Evolutionary conservation across 371 early-diverging fungal species (phyloP).

Genomic region (Globomyces sp.): DNA sequence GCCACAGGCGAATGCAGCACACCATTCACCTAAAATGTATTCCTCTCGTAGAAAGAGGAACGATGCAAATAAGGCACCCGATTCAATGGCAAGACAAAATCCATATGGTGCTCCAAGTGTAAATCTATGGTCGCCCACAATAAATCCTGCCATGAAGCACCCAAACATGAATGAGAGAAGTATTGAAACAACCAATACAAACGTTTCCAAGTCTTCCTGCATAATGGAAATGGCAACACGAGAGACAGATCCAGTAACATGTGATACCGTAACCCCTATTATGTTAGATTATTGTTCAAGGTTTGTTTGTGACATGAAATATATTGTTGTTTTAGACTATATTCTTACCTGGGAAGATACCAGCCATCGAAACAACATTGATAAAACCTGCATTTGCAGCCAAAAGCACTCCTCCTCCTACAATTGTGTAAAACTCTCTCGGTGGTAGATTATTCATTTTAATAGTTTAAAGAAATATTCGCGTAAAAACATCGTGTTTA

Average conservation of each 20-base stretch:
- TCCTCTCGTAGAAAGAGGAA: constrained; percentile 40
- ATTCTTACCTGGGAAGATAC: constrained; percentile 34
- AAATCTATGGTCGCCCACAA: constrained; percentile 56
- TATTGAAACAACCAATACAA: constrained; percentile 40
- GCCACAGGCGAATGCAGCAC: constrained; percentile 54
- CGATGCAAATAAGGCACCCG: constrained; percentile 36
- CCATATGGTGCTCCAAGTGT: constrained; percentile 48
- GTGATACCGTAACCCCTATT: constrained; percentile 46
- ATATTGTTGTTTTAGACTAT: background rate
- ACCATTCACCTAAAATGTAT: constrained; percentile 47
- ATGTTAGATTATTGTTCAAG: background rate
- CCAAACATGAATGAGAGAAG: constrained; percentile 49
- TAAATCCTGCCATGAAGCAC: constrained; percentile 43
- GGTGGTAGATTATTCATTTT: constrained; percentile 47
- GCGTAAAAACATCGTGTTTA: too few relatives aligned
- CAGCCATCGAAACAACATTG: constrained; percentile 53
- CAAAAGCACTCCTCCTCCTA: constrained; percentile 49
- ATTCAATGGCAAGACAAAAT: constrained; percentile 41
- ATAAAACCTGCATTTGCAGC: constrained; percentile 55
- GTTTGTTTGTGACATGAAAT: background rate
- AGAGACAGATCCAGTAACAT: constrained; percentile 55
- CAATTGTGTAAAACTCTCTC: constrained; percentile 50
- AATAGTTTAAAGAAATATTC: background rate
- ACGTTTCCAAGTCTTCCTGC: constrained; percentile 35
- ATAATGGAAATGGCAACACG: constrained; percentile 40